Evolutionary conservation across 2,329 filamentous ascomycete genomes (phyloP), one percentile per base, ranked within the genome.

Genomic region (Fusarium scirpi): DNA sequence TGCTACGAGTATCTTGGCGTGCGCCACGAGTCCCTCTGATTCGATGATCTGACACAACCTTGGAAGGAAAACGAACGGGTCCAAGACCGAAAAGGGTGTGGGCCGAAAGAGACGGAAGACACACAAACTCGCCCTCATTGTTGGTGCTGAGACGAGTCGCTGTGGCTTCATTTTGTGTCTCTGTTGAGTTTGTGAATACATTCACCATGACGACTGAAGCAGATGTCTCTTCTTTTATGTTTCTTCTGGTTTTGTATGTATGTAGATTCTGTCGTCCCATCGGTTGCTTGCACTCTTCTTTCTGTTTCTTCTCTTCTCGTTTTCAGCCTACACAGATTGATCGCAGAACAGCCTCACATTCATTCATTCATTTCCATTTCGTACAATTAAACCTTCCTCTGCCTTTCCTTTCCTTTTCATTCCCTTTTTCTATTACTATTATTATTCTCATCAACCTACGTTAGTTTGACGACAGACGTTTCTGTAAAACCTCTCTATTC

Each of bases 11-110:
- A 60, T 34, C 56, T 65, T 65, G 62, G 62, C 61, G 52, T 53
- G 54, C 47, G 47, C 61, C 61, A 65, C 47, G 32, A 41, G 16
- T 13, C 20, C 22, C 32, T 66, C 41, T 61, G 61, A 72, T 72
- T 70, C 63, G 70, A 68, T 72, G 70, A 72, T 72, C 70, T 72
- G 70, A 51, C 46, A 47, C 51, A 34, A 10, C 60, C 61, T 60
- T 65, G 56, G 69, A 59, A 29, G 32, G 32, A 20, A 30, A 62
- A 44, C 51, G 62, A 41, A 52, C 24, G 48, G 32, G n/a, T n/a
- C 48, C 27, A 52, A 25, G 32, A 27, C 30, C 20, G 7, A 52
- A 64, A 54, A 46, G 51, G 54, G 44, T 25, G 34, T 63, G 43
- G 47, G 48, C 48, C 48, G 32, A 52, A 38, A 20, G 15, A 49